A percentile compares a stretch with the other conserved stretches of the same genome.
These are phyloP conservation scores for Cyclotella cryptica DNA, from an alignment of 108 stramenopile genomes.

Conservation along the genomic window DNA sequence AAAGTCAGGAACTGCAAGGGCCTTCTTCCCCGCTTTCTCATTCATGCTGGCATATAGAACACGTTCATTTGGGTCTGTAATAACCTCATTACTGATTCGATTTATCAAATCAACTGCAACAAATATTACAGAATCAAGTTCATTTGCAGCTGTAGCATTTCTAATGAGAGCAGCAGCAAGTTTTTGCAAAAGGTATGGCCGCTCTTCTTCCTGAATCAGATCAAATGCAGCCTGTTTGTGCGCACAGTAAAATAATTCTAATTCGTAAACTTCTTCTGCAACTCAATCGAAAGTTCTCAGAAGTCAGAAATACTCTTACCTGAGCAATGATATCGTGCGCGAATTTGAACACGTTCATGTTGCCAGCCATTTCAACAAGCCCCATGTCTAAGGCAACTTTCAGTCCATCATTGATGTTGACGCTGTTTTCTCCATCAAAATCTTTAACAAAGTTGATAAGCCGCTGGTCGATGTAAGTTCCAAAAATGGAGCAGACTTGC, in stretches of 20 bases:
- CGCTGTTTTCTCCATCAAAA: constrained; percentile 15
- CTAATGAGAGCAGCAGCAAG: constrained; percentile 9
- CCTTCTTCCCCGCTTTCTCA: constrained; percentile 2
- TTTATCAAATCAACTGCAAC: constrained; percentile 34
- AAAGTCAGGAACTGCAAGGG: constrained; percentile 18
- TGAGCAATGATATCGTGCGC: constrained; percentile 28
- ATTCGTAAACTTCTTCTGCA: no score
- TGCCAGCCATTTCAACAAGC: constrained; percentile 15
- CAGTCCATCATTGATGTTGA: constrained; percentile 14
- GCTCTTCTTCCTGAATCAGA: background rate
- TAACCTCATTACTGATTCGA: constrained; percentile 5
- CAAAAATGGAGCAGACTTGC: constrained; percentile 24
- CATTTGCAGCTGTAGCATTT: constrained; percentile 12
- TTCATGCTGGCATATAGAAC: constrained; percentile 6
- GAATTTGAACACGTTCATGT: constrained; percentile 3
- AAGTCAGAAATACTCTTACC: background rate
- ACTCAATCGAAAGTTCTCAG: no score
- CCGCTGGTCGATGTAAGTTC: constrained; percentile 9
- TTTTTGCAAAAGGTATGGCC: constrained; percentile 7
- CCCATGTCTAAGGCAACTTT: background rate
- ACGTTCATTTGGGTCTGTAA: background rate
- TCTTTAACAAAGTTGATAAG: constrained; percentile 11
- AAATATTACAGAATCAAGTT: constrained; percentile 9
- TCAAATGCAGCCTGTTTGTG: constrained; percentile 21
- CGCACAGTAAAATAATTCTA: no score